Conservation (phyloP, 495 filamentous ascomycete species). For the Recurvomyces mirabilis region DNA sequence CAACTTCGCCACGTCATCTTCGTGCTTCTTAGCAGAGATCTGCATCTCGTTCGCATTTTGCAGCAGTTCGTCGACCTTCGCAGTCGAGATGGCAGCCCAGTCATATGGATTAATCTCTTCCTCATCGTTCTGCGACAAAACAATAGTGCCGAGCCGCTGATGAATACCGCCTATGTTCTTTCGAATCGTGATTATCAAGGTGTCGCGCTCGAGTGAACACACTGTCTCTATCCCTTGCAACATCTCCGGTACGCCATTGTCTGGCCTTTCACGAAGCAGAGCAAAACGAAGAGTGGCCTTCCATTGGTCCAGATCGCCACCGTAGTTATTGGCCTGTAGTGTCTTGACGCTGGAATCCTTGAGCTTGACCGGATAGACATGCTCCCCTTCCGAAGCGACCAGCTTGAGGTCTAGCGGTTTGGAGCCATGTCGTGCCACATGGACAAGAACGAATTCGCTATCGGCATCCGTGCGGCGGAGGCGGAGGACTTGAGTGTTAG, state of each 20-base stretch:
- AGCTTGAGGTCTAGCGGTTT: constrained; percentile 49
- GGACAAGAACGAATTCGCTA: constrained; percentile 45
- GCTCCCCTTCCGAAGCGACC: constrained; percentile 55
- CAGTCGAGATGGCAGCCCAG: constrained; percentile 51
- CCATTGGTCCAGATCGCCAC: constrained; percentile 48
- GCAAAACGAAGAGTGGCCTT: constrained; percentile 34
- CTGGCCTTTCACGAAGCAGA: constrained; percentile 26
- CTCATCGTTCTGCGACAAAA: constrained; percentile 49
- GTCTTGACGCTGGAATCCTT: constrained; percentile 13
- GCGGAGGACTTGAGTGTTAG: constrained; percentile 7
- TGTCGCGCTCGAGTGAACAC: constrained; percentile 25
- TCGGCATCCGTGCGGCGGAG: constrained; percentile 28
- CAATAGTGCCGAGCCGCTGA: constrained; percentile 62
- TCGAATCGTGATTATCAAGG: constrained; percentile 42
- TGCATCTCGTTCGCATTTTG: constrained; percentile 40
- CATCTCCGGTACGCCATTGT: constrained; percentile 3
- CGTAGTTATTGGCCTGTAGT: constrained; percentile 43
- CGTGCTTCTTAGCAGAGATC: constrained; percentile 34
- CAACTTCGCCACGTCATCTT: constrained; percentile 31
- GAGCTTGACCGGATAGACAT: constrained; percentile 37
- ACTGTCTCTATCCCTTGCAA: constrained; percentile 29
- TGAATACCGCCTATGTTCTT: constrained; percentile 48
- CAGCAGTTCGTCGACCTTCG: constrained; percentile 33
- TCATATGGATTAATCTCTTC: constrained; percentile 55
- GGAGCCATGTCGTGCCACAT: constrained; percentile 39